Evolutionary conservation across 768 basidiomycete genomes (phyloP), one percentile per base, ranked within the genome.

Genomic region (Phaeotremella fagi): DNA sequence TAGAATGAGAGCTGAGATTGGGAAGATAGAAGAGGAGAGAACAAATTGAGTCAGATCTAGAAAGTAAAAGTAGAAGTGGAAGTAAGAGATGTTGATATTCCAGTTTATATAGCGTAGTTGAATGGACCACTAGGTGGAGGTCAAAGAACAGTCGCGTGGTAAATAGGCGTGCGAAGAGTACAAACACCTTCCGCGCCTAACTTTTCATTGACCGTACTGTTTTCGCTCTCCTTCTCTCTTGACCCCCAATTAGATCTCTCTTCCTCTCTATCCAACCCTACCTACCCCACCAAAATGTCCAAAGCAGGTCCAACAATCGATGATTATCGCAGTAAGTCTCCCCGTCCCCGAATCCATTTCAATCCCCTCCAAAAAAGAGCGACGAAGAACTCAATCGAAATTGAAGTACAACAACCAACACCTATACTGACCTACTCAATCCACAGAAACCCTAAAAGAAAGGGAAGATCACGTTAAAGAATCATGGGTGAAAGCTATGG

Each of bases 401-500:
- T 29, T 18, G 18, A n/a, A n/a, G n/a, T n/a, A n/a, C n/a, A n/a
- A n/a, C n/a, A n/a, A n/a, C n/a, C n/a, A n/a, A n/a, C n/a, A n/a
- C n/a, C n/a, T n/a, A n/a, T n/a, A n/a, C n/a, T n/a, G n/a, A n/a
- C n/a, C n/a, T n/a, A n/a, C n/a, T n/a, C 45, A 23, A 14, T 33
- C 25, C 29, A 16, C 25, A 48, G 46, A 29, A 22, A 48, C 46
- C 9, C 29, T 48, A 33, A 48, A 33, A 48, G 49, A 52, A 12
- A 85, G 87, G 35, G 90, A 94, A 57, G 77, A 82, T 42, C 78
- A 82, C 75, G 79, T 97, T 69, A 83, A 87, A 47, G 91, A 97
- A 77, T 87, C 88, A 46, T 98, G 92, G 92, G 82, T 95, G 27
- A 85, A 84, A 63, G 85, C 88, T 20, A 94, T 97, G 90, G 91